phyloP scores from a whole-genome alignment of 768 basidiomycete species.

The Leccinellum luteum region DNA sequence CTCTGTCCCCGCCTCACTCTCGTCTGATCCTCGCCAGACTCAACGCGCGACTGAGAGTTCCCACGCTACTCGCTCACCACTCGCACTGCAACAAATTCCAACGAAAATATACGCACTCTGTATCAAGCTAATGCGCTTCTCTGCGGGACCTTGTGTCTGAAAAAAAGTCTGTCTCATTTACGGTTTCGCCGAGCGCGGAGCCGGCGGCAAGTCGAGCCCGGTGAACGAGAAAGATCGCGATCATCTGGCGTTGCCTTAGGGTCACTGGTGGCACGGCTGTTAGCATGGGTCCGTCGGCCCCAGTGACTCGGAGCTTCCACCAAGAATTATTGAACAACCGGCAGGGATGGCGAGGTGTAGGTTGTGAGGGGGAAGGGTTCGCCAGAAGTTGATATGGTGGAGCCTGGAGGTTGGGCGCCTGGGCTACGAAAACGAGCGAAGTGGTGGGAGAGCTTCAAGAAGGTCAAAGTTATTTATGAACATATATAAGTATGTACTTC shows the following conservation, averaged over 20 bases:
- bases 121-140: constrained; percentile 73
- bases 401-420: too few species aligned
- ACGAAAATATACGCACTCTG: constrained; percentile 59
- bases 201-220: constrained; percentile 78
- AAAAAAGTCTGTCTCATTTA: constrained; percentile 52
- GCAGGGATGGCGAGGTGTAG: not conserved
- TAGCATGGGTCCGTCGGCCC: constrained; percentile 57
- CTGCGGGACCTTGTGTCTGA: constrained; percentile 43
- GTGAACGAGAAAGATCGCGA: constrained; percentile 66
- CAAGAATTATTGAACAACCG: constrained; percentile 50
- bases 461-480: too few species aligned
- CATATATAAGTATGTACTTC: too few species aligned
- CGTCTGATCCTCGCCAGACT: too few species aligned
- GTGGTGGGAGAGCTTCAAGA: too few species aligned
- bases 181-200: constrained; percentile 70
- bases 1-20: too few species aligned
- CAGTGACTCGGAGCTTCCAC: constrained; percentile 68
- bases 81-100: too few species aligned
- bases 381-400: constrained; percentile 6
- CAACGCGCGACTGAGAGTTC: too few species aligned
- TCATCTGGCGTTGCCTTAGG: constrained; percentile 6
- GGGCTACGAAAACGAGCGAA: too few species aligned
- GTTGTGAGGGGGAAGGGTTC: constrained; percentile 9
- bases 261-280: constrained; percentile 8
- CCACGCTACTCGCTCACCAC: too few species aligned